phyloP scores from a whole-genome alignment of 208 protist genomes.

The Trypanosoma vivax region DNA sequence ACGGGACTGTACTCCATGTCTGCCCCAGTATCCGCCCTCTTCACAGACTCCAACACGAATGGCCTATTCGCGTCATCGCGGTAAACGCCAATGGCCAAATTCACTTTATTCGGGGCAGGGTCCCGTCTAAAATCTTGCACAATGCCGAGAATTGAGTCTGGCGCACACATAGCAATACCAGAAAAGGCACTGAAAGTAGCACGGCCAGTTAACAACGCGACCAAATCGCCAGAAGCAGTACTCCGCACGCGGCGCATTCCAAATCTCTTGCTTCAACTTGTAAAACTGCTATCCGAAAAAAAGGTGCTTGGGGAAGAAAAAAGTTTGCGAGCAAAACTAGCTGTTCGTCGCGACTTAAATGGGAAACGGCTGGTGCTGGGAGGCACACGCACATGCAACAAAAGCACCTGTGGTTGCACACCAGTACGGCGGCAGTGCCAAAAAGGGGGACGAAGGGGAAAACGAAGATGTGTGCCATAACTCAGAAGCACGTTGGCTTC shows the following conservation, averaged over 20 bases:
- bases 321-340: too few relatives aligned
- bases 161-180: slow-evolving; percentile 33
- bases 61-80: slow-evolving; percentile 89
- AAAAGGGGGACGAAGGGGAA: too few relatives aligned
- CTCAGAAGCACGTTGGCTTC: too few relatives aligned
- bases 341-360: too few relatives aligned
- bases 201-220: background rate
- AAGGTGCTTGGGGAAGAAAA: too few relatives aligned
- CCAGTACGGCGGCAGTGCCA: too few relatives aligned
- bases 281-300: too few relatives aligned
- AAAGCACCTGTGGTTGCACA: too few relatives aligned
- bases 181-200: slow-evolving; percentile 30
- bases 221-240: background rate
- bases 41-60: slow-evolving; percentile 87
- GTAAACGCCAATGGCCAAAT: slow-evolving; percentile 96
- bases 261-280: background rate
- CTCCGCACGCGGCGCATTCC: slow-evolving; percentile 4
- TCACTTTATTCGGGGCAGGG: slow-evolving; percentile 87
- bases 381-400: too few relatives aligned
- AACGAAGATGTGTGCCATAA: too few relatives aligned
- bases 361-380: too few relatives aligned
- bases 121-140: slow-evolving; percentile 63
- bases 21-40: slow-evolving; percentile 42
- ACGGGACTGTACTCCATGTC: slow-evolving; percentile 95
- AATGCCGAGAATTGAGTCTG: slow-evolving; percentile 74